Evolutionary conservation across 192 early-diverging fungal genomes (phyloP), one percentile per base, ranked within the genome.

Genomic region (Jimgerdemannia flammicorona): DNA sequence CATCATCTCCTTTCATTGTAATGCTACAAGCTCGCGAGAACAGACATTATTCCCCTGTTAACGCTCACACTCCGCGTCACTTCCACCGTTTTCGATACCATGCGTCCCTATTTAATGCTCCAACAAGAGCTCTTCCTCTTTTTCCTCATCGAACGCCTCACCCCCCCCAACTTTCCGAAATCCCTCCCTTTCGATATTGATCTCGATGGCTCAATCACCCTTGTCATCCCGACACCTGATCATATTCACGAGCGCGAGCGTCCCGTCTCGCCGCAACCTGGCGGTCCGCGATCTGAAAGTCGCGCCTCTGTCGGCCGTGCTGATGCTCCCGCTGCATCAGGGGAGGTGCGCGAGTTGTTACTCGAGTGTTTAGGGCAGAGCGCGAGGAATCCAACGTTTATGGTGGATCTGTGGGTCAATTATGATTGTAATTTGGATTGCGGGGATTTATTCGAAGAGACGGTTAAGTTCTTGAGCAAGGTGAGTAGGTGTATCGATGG

Each of bases 391-490:
- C 90, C 94, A 17, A 87, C 89, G 2, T 92, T 97, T 68, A 86
- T 95, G 80, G 86, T 90, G 0, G 96, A 98, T 73, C 84, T 99
- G 44, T 99, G 96, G 91, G 89, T 96, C 70, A 95, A 97, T 80
- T 98, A 94, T 79, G 98, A 99, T 80, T 94, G 95, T 71, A 93
- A 96, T 74, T 71, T 93, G 75, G 84, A 91, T 49, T 89, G 90
- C 64, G 89, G 90, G 64, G 92, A 98, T 81, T 84, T 98, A 69
- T 98, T 94, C 88, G 95, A 97, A 76, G 93, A 95, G 29, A 75
- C 95, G 43, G 80, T 96, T 40, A 81, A 87, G 70, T 95, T 95
- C 72, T 85, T 95, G 71, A 89, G 89, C 68, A 92, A 88, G 87
- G 92, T 93, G 81, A 74, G 73, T 40, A 11, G 3, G 14, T 59